Evolutionary conservation across 1,139 yeast species (phyloP), one percentile per base, ranked within the genome.

Genomic region (Lodderomyces elongisporus): DNA sequence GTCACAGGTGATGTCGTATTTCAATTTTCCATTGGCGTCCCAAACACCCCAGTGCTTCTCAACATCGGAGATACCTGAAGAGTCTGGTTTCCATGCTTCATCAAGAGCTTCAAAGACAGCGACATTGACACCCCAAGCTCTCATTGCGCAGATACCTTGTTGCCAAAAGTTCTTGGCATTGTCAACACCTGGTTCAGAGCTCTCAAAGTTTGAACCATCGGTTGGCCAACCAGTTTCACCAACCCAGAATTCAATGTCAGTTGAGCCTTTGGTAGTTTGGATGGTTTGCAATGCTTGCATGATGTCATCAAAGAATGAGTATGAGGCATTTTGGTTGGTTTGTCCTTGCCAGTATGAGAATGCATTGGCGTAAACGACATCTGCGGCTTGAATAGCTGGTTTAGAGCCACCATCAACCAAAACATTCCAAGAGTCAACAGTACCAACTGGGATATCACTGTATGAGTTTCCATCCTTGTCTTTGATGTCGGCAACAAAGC

Each of bases 171-270:
- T 59, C 54, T 71, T 68, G 41, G 97, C 96, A 54, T 85, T 87
- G 31, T 58, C 70, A 38, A 77, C 71, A 50, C 79, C 60, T 50
- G 97, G 96, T 31, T 62, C 55, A 37, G 91, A 62, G 44, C 52
- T 36, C 54, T 78, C 85, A 51, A 64, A 88, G 57, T 69, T 63
- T 44, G 87, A 78, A 60, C 98, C 98, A 9, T 71, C 79, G 29
- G 95, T 77, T 56, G 97, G 95, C 96, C 96, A 89, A 49, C 97
- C 98, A 46, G 97, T 91, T 72, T 91, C 97, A 58, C 97, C 97
- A 52, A 89, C 91, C 88, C 91, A 88, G 71, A 89, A 87, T 40
- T 76, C 72, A 49, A 88, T 73, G 60, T 85, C 88, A 41, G 89
- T 81, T 38, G 82, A 65, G 42, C 95, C 95, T 72, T 89, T 89